Conservation (phyloP, 179 eudicot species). For the Vitellaria paradoxa region DNA sequence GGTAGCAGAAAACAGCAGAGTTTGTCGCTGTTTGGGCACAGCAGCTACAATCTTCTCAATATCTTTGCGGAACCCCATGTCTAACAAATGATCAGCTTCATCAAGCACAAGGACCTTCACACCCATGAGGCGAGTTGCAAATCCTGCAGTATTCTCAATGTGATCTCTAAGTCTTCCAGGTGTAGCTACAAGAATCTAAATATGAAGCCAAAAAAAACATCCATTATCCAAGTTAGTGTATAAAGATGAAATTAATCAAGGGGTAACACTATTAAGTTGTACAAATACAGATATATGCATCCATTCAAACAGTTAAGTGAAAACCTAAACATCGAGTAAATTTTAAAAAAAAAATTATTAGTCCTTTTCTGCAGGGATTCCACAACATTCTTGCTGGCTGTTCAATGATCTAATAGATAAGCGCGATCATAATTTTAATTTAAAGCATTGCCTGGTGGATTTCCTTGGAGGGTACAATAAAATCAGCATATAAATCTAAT, state of each 20-base stretch:
- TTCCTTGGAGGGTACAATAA: not conserved
- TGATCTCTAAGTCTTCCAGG: slow-evolving; percentile 97
- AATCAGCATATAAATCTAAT: not conserved
- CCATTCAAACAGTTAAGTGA: not conserved
- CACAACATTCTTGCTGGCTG: not conserved
- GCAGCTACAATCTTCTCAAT: slow-evolving; percentile 85
- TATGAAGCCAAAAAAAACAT: not conserved
- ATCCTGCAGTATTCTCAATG: slow-evolving; percentile 88
- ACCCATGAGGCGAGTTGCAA: slow-evolving; percentile 86
- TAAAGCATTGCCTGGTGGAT: not conserved
- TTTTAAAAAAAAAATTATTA: not conserved
- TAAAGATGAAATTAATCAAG: not conserved
- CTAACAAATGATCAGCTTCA: slow-evolving; percentile 96
- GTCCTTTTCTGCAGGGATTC: not conserved
- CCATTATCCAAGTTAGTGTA: not conserved
- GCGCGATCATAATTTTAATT: not conserved
- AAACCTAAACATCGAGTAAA: not conserved
- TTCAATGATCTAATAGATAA: not conserved
- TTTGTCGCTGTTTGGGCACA: slow-evolving; percentile 90
- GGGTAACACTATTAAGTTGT: not conserved
- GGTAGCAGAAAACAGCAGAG: slow-evolving; percentile 92
- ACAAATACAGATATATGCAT: not conserved
- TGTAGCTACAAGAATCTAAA: slow-evolving; percentile 93
- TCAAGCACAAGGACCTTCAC: slow-evolving; percentile 93
- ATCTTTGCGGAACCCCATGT: slow-evolving; percentile 96